phyloP scores from a whole-genome alignment of 352 stramenopile species.

The Globisporangium splendens region DNA sequence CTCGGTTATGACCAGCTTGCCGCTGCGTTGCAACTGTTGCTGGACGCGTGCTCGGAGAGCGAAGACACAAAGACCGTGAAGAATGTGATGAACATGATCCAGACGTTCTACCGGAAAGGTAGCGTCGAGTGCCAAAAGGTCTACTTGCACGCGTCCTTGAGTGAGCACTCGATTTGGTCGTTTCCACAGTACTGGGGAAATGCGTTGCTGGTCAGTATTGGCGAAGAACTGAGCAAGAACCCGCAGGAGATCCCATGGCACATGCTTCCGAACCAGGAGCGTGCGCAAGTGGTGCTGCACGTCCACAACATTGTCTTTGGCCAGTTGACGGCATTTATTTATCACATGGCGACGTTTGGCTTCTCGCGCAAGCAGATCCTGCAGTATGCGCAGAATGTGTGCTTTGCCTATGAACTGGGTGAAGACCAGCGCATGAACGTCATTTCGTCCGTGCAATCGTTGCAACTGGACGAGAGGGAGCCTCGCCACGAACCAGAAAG shows the following conservation, averaged over 20 bases:
- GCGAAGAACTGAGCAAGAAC: constrained; percentile 75
- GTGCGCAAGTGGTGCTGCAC: constrained; percentile 64
- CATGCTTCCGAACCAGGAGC: constrained; percentile 47
- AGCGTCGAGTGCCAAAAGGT: constrained; percentile 40
- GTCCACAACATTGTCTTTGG: constrained; percentile 80
- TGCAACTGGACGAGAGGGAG: constrained; percentile 18
- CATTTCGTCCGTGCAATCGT: constrained; percentile 48
- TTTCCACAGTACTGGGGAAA: constrained; percentile 70
- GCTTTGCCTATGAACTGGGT: constrained; percentile 74
- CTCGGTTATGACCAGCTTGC: constrained; percentile 55
- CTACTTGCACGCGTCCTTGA: constrained; percentile 52
- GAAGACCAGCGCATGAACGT: constrained; percentile 78
- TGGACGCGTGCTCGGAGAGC: constrained; percentile 59
- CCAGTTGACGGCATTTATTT: constrained; percentile 68
- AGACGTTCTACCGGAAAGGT: constrained; percentile 64
- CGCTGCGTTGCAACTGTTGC: constrained; percentile 46
- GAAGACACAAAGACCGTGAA: constrained; percentile 67
- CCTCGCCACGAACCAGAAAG: constrained; percentile 15
- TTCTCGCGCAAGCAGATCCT: constrained; percentile 61
- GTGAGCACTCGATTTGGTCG: constrained; percentile 62
- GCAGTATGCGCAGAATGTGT: constrained; percentile 73
- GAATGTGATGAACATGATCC: constrained; percentile 82
- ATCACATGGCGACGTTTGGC: constrained; percentile 72
- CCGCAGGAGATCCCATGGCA: constrained; percentile 67
- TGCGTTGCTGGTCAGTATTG: constrained; percentile 67